Percentiles rank a stretch among this genome's conserved stretches.
These are phyloP conservation scores for Ophiosphaerella korrae DNA, from an alignment of 2,329 filamentous ascomycete species.

Conservation along the genomic window DNA sequence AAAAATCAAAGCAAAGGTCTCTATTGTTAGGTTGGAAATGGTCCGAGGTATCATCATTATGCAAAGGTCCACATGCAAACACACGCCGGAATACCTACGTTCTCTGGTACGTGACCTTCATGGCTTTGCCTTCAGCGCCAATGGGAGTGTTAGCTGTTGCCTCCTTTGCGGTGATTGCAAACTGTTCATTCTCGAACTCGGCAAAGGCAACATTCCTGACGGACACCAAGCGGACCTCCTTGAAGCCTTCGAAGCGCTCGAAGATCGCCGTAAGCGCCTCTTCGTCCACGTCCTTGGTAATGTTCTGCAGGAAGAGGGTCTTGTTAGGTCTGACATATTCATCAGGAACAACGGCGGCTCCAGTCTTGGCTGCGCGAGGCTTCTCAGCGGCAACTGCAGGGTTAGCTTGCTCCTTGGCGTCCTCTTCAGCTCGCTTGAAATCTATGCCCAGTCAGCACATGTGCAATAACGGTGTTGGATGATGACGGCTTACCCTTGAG, in stretches of 20 bases:
- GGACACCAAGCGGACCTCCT: constrained; percentile 87
- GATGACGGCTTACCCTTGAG: constrained; percentile 75
- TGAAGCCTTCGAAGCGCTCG: constrained; percentile 88
- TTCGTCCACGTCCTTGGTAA: constrained; percentile 84
- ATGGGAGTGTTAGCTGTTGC: constrained; percentile 84
- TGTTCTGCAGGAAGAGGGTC: constrained; percentile 89
- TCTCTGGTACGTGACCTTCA: constrained; percentile 96
- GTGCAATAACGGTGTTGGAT: constrained; percentile 39
- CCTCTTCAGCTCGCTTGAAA: constrained; percentile 81
- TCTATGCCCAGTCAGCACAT: constrained; percentile 51
- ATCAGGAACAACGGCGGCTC: constrained; percentile 83
- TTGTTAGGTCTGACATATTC: constrained; percentile 98
- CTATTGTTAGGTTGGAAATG: background rate
- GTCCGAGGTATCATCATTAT: constrained; percentile 31
- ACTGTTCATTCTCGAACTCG: constrained; percentile 89
- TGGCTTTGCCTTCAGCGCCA: constrained; percentile 72
- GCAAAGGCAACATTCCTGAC: constrained; percentile 93
- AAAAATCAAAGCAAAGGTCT: constrained; percentile 8
- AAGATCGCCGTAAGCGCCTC: constrained; percentile 82
- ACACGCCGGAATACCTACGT: constrained; percentile 59
- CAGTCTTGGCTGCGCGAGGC: constrained; percentile 69
- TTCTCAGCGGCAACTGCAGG: constrained; percentile 58
- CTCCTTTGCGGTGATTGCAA: constrained; percentile 92
- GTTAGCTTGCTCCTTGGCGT: constrained; percentile 76
- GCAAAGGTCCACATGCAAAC: constrained; percentile 26